A percentile compares a stretch with the other conserved stretches of the same genome.
Evolutionary conservation across 495 filamentous ascomycete species (phyloP).

Genomic region (Aspergillus egyptiacus): DNA sequence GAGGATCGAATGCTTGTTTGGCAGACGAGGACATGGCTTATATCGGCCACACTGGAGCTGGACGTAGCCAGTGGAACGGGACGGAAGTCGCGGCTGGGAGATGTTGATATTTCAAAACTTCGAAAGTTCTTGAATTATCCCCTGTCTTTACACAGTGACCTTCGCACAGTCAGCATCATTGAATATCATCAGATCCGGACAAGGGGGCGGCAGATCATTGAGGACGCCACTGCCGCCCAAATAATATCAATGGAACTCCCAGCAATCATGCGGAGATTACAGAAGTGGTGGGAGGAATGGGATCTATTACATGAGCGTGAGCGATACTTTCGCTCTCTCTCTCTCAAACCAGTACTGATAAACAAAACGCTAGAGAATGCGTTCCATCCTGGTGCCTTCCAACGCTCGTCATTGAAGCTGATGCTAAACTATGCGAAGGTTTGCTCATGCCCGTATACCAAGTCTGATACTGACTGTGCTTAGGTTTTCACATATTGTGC

Average conservation of each 20-base stretch:
- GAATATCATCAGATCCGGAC: slow-evolving; percentile 41
- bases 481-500: slow-evolving; percentile 34
- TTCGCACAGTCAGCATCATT: slow-evolving; percentile 39
- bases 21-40: slow-evolving; percentile 40
- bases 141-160: slow-evolving; percentile 37
- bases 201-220: slow-evolving; percentile 29
- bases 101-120: slow-evolving; percentile 36
- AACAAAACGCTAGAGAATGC: slow-evolving; percentile 26
- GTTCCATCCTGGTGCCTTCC: slow-evolving; percentile 38
- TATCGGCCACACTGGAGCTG: slow-evolving; percentile 38
- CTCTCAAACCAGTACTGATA: neutral
- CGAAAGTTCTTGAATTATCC: slow-evolving; percentile 39
- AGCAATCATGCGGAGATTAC: slow-evolving; percentile 31
- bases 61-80: slow-evolving; percentile 41
- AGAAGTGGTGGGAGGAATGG: slow-evolving; percentile 39
- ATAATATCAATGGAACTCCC: slow-evolving; percentile 35
- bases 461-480: neutral
- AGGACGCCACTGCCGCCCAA: slow-evolving; percentile 23
- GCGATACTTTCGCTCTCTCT: neutral
- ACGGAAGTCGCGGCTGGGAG: slow-evolving; percentile 38
- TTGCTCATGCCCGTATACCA: neutral
- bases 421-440: slow-evolving; percentile 35
- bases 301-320: slow-evolving; percentile 40
- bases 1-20: slow-evolving; percentile 38
- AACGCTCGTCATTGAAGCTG: slow-evolving; percentile 36